These are phyloP conservation scores for Byssothecium circinans DNA, from an alignment of 2,329 filamentous ascomycete species.

Conservation along the genomic window DNA sequence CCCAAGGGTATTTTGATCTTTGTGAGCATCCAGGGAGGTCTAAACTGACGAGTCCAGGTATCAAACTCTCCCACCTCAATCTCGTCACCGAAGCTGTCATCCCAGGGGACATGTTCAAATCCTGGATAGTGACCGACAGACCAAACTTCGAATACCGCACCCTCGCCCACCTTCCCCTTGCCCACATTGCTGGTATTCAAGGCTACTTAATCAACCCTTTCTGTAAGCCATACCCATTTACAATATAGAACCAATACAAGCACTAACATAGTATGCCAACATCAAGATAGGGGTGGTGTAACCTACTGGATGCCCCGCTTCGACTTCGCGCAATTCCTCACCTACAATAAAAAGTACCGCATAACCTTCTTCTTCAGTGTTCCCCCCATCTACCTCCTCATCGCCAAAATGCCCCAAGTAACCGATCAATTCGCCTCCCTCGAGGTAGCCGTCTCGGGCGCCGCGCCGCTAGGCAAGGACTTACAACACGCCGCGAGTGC, in stretches of 20 bases:
- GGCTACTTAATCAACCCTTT: constrained; percentile 52
- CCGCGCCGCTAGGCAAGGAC: constrained; percentile 59
- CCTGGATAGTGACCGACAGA: constrained; percentile 23
- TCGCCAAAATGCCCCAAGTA: constrained; percentile 60
- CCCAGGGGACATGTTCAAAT: constrained; percentile 33
- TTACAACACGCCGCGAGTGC: constrained; percentile 55
- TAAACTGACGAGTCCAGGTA: constrained; percentile 26
- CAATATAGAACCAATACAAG: too few relatives aligned
- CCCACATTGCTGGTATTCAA: constrained; percentile 53
- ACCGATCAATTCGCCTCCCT: constrained; percentile 59
- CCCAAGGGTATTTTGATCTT: constrained; percentile 43
- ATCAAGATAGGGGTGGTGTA: constrained; percentile 40
- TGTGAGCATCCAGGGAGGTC: neutral
- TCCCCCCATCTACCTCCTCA: constrained; percentile 62
- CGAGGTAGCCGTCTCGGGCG: constrained; percentile 54
- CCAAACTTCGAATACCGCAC: constrained; percentile 44
- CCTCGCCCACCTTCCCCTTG: constrained; percentile 50
- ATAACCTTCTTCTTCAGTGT: constrained; percentile 62
- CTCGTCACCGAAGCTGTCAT: constrained; percentile 46
- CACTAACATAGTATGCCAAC: too few relatives aligned
- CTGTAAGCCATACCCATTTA: too few relatives aligned
- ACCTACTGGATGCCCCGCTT: constrained; percentile 67
- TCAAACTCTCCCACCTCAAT: constrained; percentile 49
- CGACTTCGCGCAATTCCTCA: constrained; percentile 58
- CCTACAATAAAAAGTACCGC: constrained; percentile 53